Percentiles rank a stretch among this genome's conserved stretches.
Evolutionary conservation across 2,329 filamentous ascomycete genomes (phyloP).

Genomic region (Ascochyta lentis): DNA sequence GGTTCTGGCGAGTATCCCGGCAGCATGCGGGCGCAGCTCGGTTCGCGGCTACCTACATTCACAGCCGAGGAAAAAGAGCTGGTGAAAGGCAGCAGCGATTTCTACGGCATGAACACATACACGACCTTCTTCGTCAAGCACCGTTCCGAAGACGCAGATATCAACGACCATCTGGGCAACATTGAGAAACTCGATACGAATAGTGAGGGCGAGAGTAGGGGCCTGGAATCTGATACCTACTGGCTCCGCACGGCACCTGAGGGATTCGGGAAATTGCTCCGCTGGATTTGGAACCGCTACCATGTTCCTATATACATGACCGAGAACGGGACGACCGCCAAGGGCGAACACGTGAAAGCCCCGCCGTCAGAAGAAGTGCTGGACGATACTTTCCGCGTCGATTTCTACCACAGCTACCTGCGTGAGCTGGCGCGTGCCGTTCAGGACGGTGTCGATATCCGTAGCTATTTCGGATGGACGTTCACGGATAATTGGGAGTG

Average conservation of each 20-base stretch:
- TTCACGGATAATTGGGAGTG: constrained; percentile 55
- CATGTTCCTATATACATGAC: constrained; percentile 53
- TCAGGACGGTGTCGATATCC: constrained; percentile 47
- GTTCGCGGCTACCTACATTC: constrained; percentile 48
- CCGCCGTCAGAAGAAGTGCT: constrained; percentile 45
- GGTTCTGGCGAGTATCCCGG: constrained; percentile 50
- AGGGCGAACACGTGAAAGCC: constrained; percentile 41
- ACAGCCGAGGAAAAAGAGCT: constrained; percentile 51
- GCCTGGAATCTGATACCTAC: constrained; percentile 49
- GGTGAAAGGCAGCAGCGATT: constrained; percentile 32
- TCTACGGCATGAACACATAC: constrained; percentile 56
- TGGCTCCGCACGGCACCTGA: constrained; percentile 52
- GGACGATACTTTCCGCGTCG: constrained; percentile 49
- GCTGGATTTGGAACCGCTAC: constrained; percentile 53
- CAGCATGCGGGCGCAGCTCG: constrained; percentile 47
- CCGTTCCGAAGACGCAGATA: constrained; percentile 44
- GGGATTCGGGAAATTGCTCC: constrained; percentile 43
- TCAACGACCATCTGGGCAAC: constrained; percentile 53
- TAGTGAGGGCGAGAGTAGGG: constrained; percentile 42
- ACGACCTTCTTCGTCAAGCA: constrained; percentile 51
- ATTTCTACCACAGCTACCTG: constrained; percentile 51
- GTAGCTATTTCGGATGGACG: constrained; percentile 53
- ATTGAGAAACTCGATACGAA: constrained; percentile 44
- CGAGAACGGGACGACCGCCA: constrained; percentile 50
- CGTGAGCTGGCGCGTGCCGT: constrained; percentile 50